These are phyloP conservation scores for Yamadazyma spencermartinsiae DNA, from an alignment of 1,139 yeast species.

Conservation along the genomic window DNA sequence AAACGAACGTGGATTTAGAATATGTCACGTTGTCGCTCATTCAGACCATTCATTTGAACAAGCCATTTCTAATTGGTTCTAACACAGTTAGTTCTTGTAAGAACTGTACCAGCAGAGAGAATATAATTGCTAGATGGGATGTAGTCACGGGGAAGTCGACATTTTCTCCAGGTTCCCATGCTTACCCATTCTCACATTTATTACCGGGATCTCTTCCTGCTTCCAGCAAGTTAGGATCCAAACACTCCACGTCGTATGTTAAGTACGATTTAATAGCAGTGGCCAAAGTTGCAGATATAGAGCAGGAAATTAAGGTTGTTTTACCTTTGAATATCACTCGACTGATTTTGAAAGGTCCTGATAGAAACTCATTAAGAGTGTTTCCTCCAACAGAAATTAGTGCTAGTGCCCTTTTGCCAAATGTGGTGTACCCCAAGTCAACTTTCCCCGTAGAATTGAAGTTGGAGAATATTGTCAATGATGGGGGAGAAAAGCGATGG, in stretches of 20 bases:
- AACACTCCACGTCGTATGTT: conserved; percentile 55
- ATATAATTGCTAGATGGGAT: conserved; percentile 86
- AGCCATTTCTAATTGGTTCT: conserved; percentile 64
- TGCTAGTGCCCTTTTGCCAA: conserved; percentile 84
- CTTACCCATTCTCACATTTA: conserved; percentile 91
- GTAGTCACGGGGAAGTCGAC: conserved; percentile 59
- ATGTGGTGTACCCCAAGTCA: conserved; percentile 85
- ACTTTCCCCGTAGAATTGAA: conserved; percentile 79
- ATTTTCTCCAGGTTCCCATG: conserved; percentile 68
- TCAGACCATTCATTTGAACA: conserved; percentile 66
- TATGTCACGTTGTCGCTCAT: conserved; percentile 64
- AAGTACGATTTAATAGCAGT: conserved; percentile 76
- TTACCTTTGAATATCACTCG: conserved; percentile 77
- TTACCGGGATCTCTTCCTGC: conserved; percentile 92
- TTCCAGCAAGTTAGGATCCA: conserved; percentile 59
- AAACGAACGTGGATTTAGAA: conserved; percentile 34
- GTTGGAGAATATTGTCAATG: conserved; percentile 70
- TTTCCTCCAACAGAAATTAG: conserved; percentile 95
- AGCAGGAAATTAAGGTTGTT: conserved; percentile 41
- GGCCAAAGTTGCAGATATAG: conserved; percentile 24
- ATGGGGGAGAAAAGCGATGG: conserved; percentile 69
- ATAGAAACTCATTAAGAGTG: conserved; percentile 81
- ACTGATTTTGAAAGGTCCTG: conserved; percentile 79
- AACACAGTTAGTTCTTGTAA: conserved; percentile 51
- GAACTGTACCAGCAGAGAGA: conserved; percentile 54